Evolutionary conservation across 2,329 filamentous ascomycete genomes (phyloP), one percentile per base, ranked within the genome.

Genomic region (Ascochyta pisi): DNA sequence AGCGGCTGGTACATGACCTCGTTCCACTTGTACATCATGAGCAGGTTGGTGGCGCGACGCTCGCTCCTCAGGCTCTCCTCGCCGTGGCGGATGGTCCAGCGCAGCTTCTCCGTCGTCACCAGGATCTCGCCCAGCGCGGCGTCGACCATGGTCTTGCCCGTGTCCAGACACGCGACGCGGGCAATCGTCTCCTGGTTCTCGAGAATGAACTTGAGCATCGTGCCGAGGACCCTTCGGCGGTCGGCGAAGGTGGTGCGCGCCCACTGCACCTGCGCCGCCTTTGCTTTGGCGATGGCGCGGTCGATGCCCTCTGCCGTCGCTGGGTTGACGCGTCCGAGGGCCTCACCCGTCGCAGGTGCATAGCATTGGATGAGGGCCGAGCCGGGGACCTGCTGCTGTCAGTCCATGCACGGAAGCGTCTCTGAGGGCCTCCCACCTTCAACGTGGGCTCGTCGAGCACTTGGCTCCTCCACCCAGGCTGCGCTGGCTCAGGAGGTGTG

Each of bases 1-100:
- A 98, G 81, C 13, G 95, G 94, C 77, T 99, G 93, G 76, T 96
- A 99, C 45, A 85, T 81, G 26, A 99, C 92, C 60, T 88, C 89
- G 72, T 97, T 97, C 74, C 85, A 87, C 83, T 99, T 99, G 79
- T 98, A 97, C 78, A 88, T 86, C 92, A 99, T 96, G 61, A 99
- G 84, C 41, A 96, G 82, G 75, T 96, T 97, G 1, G 92, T 96
- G 5, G 93, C 92, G 49, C 95, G 84, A 44, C 81, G 81, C 61
- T 89, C 89, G 0, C 91, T 86, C 33, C 77, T 77, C 63, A 99
- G 78, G 0, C 92, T 90, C 68, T 85, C 86, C 76, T 97, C 93
- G 66, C 95, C 95, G 76, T 99, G 92, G 62, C 87, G 82, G 60
- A 98, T 88, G 3, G 92, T 96, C 95, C 95, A 99, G 71, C 90